Evolutionary conservation across 2,329 filamentous ascomycete species (phyloP), one percentile per base, ranked within the genome.

Genomic region (Sporothrix protearum): DNA sequence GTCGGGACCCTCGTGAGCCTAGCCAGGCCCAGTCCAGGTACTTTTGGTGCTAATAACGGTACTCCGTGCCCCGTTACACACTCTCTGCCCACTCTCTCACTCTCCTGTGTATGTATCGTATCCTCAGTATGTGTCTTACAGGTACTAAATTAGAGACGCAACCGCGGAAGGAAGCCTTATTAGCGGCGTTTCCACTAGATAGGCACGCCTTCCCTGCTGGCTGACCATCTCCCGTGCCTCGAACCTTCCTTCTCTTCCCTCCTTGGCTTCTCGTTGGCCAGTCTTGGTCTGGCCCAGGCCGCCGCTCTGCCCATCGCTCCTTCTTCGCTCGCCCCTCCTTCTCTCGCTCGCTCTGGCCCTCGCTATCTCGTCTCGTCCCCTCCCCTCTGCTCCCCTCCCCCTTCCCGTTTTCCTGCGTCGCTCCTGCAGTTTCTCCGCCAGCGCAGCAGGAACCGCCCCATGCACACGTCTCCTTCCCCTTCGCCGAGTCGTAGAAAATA

Each of bases 231-330:
- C 67, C 49, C 68, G 71, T 45, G 59, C 71, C 71, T 70, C 71
- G 71, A 72, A 72, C 67, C 71, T 72, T 72, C 71, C 55, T n/a
- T n/a, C 45, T 63, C 45, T 45, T 45, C n/a, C 36, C 36, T 47
- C 42, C 14, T 47, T 47, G 42, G 19, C 55, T 36, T n/a, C 45
- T 68, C 70, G 51, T 51, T 53, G 55, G 55, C 57, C 57, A 63
- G 57, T 2, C 33, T 22, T 16, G n/a, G 55, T 33, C 68, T 59
- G 36, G 49, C 39, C 51, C 22, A 45, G 55, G 53, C 53, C 69
- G 47, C 49, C 42, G 42, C 42, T 47, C 33, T 39, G 49, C 51
- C 68, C 68, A 28, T 64, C 30, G 68, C 49, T 53, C 70, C 64
- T 71, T 71, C 59, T 45, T 53, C 47, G 63, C 53, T 36, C 61